Evolutionary conservation across 2,329 filamentous ascomycete species (phyloP).

Genomic region (Fusarium irregulare): DNA sequence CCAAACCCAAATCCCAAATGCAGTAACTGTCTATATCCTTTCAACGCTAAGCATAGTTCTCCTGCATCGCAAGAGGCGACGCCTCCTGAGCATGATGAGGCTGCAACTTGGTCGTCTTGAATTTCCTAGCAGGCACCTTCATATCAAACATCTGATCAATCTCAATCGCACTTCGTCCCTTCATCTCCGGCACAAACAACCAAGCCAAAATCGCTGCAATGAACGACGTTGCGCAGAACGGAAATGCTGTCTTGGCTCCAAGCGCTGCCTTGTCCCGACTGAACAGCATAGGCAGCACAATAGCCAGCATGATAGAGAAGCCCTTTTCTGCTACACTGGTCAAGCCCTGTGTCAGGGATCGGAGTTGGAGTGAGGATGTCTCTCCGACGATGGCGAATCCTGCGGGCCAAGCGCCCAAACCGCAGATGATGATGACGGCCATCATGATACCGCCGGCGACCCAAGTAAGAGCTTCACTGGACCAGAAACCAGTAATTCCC

Average conservation of each 20-base stretch:
- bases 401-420: constrained; percentile 56
- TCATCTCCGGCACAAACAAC: constrained; percentile 46
- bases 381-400: constrained; percentile 54
- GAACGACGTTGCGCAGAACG: constrained; percentile 52
- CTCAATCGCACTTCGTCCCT: constrained; percentile 37
- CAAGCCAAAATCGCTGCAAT: constrained; percentile 21
- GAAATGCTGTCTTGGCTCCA: constrained; percentile 55
- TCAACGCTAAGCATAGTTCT: background rate
- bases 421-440: constrained; percentile 53
- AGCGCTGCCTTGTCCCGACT: constrained; percentile 51
- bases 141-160: constrained; percentile 42
- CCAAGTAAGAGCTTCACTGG: constrained; percentile 1
- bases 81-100: constrained; percentile 17
- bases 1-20: background rate
- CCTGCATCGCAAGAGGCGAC: constrained; percentile 5
- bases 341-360: constrained; percentile 50
- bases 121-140: constrained; percentile 23
- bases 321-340: constrained; percentile 55
- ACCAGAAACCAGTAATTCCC: constrained; percentile 45
- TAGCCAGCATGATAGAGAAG: constrained; percentile 46
- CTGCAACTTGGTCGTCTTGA: constrained; percentile 25
- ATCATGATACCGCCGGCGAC: constrained; percentile 50
- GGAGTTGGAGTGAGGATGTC: constrained; percentile 39
- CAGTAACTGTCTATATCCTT: background rate
- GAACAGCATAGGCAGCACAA: constrained; percentile 47